phyloP scores from a whole-genome alignment of 768 basidiomycete genomes.

The Russula lepida region DNA sequence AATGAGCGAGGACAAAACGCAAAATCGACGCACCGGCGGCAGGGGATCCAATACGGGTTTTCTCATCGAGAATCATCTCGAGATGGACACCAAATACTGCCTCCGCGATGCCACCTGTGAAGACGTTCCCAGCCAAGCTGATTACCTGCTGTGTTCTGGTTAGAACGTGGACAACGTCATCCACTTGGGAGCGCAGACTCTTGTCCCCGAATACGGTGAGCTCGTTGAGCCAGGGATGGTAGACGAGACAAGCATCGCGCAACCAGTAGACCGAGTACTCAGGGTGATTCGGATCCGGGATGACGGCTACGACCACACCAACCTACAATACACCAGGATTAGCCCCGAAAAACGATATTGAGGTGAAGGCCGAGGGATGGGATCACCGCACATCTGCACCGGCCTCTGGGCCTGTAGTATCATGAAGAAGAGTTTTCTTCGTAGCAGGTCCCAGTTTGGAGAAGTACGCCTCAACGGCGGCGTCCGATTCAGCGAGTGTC shows the following conservation, averaged over 20 bases:
- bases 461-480: slow-evolving; percentile 7
- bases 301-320: slow-evolving; percentile 2
- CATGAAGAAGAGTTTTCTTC: slow-evolving; percentile 3
- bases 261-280: slow-evolving; percentile 16
- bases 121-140: slow-evolving; percentile 15
- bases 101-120: slow-evolving; percentile 15
- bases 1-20: too few species aligned
- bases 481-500: slow-evolving; percentile 1
- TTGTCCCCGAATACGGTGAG: slow-evolving; percentile 10
- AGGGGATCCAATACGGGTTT: slow-evolving; percentile 13
- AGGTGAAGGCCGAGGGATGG: background rate
- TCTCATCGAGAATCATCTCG: slow-evolving; percentile 2
- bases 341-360: background rate
- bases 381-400: slow-evolving; percentile 12
- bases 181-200: slow-evolving; percentile 4
- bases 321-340: slow-evolving; percentile 7
- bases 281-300: slow-evolving; percentile 12
- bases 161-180: slow-evolving; percentile 13
- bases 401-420: slow-evolving; percentile 15
- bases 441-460: slow-evolving; percentile 2
- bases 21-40: slow-evolving; percentile 5
- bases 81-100: slow-evolving; percentile 10
- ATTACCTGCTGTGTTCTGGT: slow-evolving; percentile 8
- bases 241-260: slow-evolving; percentile 14
- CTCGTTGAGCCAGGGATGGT: slow-evolving; percentile 16